Evolutionary conservation across 2,329 filamentous ascomycete genomes (phyloP), one percentile per base, ranked within the genome.

Genomic region (Aspergillus vadensis): DNA sequence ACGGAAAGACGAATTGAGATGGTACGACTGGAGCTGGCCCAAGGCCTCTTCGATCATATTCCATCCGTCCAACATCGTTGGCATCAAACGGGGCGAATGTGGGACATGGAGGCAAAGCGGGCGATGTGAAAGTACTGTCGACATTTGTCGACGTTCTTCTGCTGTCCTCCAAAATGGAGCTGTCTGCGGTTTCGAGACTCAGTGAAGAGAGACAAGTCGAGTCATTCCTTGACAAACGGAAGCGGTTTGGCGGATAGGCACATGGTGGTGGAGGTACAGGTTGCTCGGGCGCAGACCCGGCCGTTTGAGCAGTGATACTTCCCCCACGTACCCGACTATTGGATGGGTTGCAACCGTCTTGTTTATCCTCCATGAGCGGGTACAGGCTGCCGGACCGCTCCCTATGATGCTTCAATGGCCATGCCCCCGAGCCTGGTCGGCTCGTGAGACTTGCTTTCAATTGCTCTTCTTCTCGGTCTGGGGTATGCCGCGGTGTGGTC

Each of bases 181-280:
- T 77, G 60, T 76, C 73, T 3, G 72, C 75, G 1, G 74, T 77
- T 54, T 76, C 75, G 1, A 77, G 59, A 54, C 75, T 77, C 61
- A 75, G 62, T 1, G 73, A 74, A 12, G 75, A 77, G 41, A 74
- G 65, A 3, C 74, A 69, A 64, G 72, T 67, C 4, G 74, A 77
- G 56, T 76, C 74, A 43, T 76, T 74, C 58, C 69, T 70, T 25
- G 72, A 67, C 14, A 76, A 68, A 32, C 68, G 71, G 57, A 75
- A 72, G 38, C 73, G 65, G 44, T 72, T 72, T n/a, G 68, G 66
- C 17, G 67, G 67, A 58, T 67, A 71, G 9, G 71, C 69, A 47
- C 68, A 63, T 4, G 72, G 69, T 1, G 76, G 77, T 5, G 75
- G 72, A 21, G 76, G 77, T 36, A 78, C 65, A 3, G 76, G 72